Percentiles rank a stretch among this genome's conserved stretches.
phyloP scores from a whole-genome alignment of 768 basidiomycete genomes.

The Panaeolus papilionaceus region DNA sequence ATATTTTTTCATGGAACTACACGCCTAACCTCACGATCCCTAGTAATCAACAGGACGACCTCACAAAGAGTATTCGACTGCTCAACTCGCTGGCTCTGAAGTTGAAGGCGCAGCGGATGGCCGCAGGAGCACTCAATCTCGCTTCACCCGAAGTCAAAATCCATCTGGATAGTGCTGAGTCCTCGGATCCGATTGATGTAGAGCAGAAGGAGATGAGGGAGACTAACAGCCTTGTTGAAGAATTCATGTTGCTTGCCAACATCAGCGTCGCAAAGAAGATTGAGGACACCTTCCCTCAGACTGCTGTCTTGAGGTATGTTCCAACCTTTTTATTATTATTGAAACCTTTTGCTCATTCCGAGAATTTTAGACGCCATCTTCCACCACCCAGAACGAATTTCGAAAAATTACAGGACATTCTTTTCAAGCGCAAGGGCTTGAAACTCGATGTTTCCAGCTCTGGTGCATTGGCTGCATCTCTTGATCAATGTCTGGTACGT shows the following conservation, averaged over 20 bases:
- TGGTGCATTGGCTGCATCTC: conserved; percentile 83
- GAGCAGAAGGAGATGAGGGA: conserved; percentile 93
- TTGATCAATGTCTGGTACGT: conserved; percentile 87
- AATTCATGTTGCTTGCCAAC: conserved; percentile 99
- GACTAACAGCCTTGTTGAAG: conserved; percentile 97
- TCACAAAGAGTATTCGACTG: conserved; percentile 86
- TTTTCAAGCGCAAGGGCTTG: conserved; percentile 84
- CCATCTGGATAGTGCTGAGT: conserved; percentile 90
- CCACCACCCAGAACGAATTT: conserved; percentile 94
- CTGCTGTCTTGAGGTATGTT: conserved; percentile 83
- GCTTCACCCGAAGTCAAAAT: conserved; percentile 99
- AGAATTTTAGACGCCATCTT: conserved; percentile 72
- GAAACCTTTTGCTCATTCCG: neutral
- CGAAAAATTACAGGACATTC: conserved; percentile 92
- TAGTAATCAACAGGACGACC: conserved; percentile 78
- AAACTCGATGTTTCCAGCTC: conserved; percentile 90
- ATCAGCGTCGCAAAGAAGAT: conserved; percentile 92
- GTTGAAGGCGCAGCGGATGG: conserved; percentile 86
- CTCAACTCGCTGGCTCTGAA: conserved; percentile 88
- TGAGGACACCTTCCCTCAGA: conserved; percentile 94
- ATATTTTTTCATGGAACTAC: neutral
- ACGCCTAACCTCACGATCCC: conserved; percentile 1
- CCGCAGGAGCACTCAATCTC: conserved; percentile 95
- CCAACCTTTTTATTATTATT: neutral
- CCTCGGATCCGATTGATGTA: conserved; percentile 95